phyloP scores from a whole-genome alignment of 768 basidiomycete genomes.

The Rossbeevera mucosa region DNA sequence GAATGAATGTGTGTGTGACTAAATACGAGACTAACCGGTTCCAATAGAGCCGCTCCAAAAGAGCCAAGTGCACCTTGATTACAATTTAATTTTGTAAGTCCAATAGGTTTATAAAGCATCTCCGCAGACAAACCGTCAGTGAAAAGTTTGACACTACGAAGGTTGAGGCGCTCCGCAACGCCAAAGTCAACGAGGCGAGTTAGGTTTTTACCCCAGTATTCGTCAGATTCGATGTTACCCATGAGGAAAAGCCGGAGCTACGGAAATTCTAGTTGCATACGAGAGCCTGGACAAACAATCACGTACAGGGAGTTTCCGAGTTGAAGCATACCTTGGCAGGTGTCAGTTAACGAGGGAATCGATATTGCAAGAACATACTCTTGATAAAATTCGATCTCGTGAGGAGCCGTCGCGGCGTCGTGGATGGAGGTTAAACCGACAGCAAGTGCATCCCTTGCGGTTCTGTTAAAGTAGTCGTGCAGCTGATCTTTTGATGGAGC shows the following conservation, averaged over 20 bases:
- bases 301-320: constrained; percentile 64
- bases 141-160: constrained; percentile 69
- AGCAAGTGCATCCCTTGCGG: constrained; percentile 65
- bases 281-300: neutral
- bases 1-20: neutral
- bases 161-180: constrained; percentile 45
- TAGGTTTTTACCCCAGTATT: constrained; percentile 64
- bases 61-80: constrained; percentile 77
- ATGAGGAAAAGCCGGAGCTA: constrained; percentile 62
- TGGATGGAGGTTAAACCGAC: constrained; percentile 85
- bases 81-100: constrained; percentile 4
- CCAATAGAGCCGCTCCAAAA: constrained; percentile 84
- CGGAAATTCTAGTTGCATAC: neutral
- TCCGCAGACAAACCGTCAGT: constrained; percentile 53
- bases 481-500: constrained; percentile 52
- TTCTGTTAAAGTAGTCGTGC: constrained; percentile 57
- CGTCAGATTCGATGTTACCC: constrained; percentile 46
- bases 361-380: constrained; percentile 38
- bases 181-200: constrained; percentile 60
- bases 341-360: neutral
- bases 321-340: constrained; percentile 57
- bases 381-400: constrained; percentile 59
- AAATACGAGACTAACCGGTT: constrained; percentile 39
- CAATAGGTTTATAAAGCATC: neutral
- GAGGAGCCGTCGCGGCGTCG: constrained; percentile 59